Conservation (phyloP, 805 yeast species). For the Barnettozyma salicaria region DNA sequence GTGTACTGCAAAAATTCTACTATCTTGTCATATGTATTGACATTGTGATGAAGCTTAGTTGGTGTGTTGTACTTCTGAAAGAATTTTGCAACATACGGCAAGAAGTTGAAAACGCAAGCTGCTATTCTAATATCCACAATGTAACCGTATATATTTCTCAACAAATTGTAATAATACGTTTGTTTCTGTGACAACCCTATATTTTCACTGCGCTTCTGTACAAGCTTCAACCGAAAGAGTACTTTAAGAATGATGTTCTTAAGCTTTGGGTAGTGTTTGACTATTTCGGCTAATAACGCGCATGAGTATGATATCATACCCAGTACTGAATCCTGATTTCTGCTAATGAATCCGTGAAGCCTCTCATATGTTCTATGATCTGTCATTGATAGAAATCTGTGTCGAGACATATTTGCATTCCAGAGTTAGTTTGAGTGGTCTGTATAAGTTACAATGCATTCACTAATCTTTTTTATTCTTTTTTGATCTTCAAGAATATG, state of each 20-base stretch:
- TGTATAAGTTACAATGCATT: too few relatives aligned
- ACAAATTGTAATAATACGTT: slow-evolving; percentile 1
- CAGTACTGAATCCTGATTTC: slow-evolving; percentile 12
- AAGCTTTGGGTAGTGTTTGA: slow-evolving; percentile 12
- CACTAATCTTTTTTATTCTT: too few relatives aligned
- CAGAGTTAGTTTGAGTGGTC: too few relatives aligned
- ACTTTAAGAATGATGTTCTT: slow-evolving; percentile 5
- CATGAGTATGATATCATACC: slow-evolving; percentile 12
- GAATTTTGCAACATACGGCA: slow-evolving; percentile 15
- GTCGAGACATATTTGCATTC: neutral
- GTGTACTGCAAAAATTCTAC: slow-evolving; percentile 8
- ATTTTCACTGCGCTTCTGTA: neutral
- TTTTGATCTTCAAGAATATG: too few relatives aligned
- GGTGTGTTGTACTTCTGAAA: slow-evolving; percentile 10
- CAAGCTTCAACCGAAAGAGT: slow-evolving; percentile 6
- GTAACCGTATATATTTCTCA: slow-evolving; percentile 12
- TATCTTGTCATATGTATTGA: slow-evolving; percentile 5
- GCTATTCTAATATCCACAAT: slow-evolving; percentile 18
- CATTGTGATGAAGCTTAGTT: slow-evolving; percentile 4
- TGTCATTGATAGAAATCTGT: neutral
- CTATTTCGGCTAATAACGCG: slow-evolving; percentile 9
- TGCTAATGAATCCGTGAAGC: slow-evolving; percentile 5
- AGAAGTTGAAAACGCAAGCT: slow-evolving; percentile 9
- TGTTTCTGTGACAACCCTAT: slow-evolving; percentile 5
- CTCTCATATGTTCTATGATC: slow-evolving; percentile 9